phyloP scores from a whole-genome alignment of 202 grass and related monocot species.

The Carex sylvatica region DNA sequence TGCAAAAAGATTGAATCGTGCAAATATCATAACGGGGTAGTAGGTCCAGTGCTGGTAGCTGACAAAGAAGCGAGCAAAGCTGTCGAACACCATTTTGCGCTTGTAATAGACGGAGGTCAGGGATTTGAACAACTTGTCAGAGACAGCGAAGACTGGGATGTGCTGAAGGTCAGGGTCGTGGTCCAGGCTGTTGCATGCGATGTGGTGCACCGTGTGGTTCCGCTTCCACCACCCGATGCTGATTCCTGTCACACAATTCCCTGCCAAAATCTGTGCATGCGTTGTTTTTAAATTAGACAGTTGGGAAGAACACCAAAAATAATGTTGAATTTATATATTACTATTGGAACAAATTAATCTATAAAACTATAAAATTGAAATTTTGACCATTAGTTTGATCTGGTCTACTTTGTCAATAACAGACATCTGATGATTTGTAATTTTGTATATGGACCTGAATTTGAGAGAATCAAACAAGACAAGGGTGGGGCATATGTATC shows the following conservation, averaged over 20 bases:
- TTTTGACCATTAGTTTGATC: neutral
- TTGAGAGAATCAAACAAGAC: neutral
- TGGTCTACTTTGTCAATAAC: neutral
- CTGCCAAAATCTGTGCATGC: slow-evolving; percentile 13
- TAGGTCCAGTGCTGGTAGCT: slow-evolving; percentile 42
- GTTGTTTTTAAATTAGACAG: neutral
- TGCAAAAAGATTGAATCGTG: slow-evolving; percentile 29
- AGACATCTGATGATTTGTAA: neutral
- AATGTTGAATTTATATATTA: neutral
- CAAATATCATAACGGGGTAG: slow-evolving; percentile 38
- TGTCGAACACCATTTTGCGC: slow-evolving; percentile 13
- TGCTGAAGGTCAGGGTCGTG: slow-evolving; percentile 37
- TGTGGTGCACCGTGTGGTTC: slow-evolving; percentile 41
- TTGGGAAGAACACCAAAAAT: neutral
- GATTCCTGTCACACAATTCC: slow-evolving; percentile 35
- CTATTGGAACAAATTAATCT: neutral
- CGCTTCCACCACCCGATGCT: slow-evolving; percentile 47
- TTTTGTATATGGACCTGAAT: neutral
- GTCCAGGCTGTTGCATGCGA: slow-evolving; percentile 44
- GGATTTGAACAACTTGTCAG: slow-evolving; percentile 22
- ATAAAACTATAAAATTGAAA: neutral
- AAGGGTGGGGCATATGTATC: neutral
- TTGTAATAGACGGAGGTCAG: slow-evolving; percentile 28
- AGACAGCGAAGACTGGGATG: slow-evolving; percentile 25
- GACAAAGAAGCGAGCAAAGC: slow-evolving; percentile 23